These are phyloP conservation scores for Rutstroemia sydowiana DNA, from an alignment of 2,329 filamentous ascomycete genomes.

Conservation along the genomic window DNA sequence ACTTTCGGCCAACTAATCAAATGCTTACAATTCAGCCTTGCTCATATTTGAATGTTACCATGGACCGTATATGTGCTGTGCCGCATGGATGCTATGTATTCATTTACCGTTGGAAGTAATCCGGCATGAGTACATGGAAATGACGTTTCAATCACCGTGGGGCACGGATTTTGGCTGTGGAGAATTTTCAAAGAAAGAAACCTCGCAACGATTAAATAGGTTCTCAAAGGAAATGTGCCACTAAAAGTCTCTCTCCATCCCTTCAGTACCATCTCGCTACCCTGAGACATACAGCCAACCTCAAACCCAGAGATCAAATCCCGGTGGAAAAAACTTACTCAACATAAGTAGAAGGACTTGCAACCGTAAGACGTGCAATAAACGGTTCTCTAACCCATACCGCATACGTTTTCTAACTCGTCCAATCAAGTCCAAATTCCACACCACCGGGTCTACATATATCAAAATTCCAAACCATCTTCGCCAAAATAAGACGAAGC, in stretches of 20 bases:
- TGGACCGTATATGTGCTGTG: neutral
- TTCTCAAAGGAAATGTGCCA: too few relatives aligned
- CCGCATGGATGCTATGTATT: neutral
- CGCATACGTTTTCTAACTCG: constrained; percentile 6
- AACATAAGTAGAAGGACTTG: neutral
- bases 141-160: neutral
- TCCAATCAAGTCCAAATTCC: constrained; percentile 7
- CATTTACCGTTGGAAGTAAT: neutral
- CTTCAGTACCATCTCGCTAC: neutral
- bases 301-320: neutral
- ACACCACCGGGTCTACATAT: neutral
- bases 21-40: neutral
- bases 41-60: neutral
- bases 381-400: constrained; percentile 10
- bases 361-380: neutral
- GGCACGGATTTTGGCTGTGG: neutral
- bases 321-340: neutral
- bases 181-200: neutral
- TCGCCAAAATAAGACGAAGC: constrained; percentile 14
- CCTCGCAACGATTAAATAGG: neutral
- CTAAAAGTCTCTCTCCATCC: too few relatives aligned
- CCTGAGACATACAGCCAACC: neutral
- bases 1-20: neutral
- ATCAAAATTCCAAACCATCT: constrained; percentile 14
- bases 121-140: neutral